phyloP scores from a whole-genome alignment of 805 yeast genomes.

The Starmerella bombi region DNA sequence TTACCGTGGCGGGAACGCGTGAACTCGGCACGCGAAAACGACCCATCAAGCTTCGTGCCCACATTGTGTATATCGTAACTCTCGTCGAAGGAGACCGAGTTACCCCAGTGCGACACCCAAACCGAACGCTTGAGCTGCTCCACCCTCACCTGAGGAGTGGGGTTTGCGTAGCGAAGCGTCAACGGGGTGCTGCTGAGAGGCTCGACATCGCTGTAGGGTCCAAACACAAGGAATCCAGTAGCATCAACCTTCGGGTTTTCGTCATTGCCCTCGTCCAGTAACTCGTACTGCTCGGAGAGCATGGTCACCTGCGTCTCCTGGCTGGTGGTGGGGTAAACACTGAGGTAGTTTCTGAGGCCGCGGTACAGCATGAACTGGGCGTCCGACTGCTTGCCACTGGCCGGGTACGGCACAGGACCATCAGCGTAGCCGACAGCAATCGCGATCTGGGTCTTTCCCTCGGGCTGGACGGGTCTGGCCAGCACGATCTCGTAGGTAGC shows the following conservation, averaged over 20 bases:
- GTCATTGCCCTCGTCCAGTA: slow-evolving; percentile 32
- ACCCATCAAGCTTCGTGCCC: slow-evolving; percentile 49
- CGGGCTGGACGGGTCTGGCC: slow-evolving; percentile 57
- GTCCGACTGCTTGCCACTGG: slow-evolving; percentile 42
- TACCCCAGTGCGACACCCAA: slow-evolving; percentile 83
- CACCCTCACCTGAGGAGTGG: slow-evolving; percentile 50
- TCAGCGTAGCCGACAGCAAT: slow-evolving; percentile 19
- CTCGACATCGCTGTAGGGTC: slow-evolving; percentile 37
- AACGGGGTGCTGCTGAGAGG: slow-evolving; percentile 40
- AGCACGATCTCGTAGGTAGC: slow-evolving; percentile 35
- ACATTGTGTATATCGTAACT: slow-evolving; percentile 65
- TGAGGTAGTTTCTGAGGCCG: slow-evolving; percentile 43
- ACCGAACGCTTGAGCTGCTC: slow-evolving; percentile 52
- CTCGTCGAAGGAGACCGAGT: slow-evolving; percentile 65
- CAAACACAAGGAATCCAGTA: slow-evolving; percentile 34
- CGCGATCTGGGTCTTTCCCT: slow-evolving; percentile 37
- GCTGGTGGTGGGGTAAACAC: slow-evolving; percentile 46
- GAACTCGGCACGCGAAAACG: slow-evolving; percentile 69
- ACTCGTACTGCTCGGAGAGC: slow-evolving; percentile 24
- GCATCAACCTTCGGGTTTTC: slow-evolving; percentile 18
- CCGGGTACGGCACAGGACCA: slow-evolving; percentile 54
- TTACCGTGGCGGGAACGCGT: slow-evolving; percentile 39
- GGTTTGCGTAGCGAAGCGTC: slow-evolving; percentile 49
- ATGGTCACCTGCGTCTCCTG: slow-evolving; percentile 38
- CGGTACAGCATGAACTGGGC: slow-evolving; percentile 46